Conservation (phyloP, 2,329 filamentous ascomycete species). For the Ophiostoma ulmi region DNA sequence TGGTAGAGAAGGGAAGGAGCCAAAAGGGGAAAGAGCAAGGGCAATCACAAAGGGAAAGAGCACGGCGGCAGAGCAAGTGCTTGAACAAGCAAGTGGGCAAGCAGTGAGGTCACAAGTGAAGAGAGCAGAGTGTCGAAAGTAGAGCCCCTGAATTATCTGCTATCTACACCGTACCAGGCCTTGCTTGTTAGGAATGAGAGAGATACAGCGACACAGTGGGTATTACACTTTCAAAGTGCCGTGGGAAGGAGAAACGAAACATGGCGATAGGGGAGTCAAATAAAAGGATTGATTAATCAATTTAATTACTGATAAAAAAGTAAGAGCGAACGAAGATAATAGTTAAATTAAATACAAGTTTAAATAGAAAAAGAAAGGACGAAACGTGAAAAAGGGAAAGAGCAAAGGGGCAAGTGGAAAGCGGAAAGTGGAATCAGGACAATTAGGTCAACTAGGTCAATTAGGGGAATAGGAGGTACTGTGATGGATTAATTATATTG, state of each 20-base stretch:
- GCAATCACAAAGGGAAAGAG: too few relatives aligned
- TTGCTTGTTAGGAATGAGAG: not conserved
- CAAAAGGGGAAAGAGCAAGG: not conserved
- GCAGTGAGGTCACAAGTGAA: not conserved
- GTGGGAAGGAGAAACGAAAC: not conserved
- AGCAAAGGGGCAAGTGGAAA: conserved; percentile 11
- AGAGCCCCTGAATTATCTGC: not conserved
- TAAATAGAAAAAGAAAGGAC: conserved; percentile 15
- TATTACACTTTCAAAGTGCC: not conserved
- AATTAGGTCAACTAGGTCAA: not conserved
- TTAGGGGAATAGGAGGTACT: not conserved
- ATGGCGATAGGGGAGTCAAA: not conserved
- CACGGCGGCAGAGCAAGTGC: too few relatives aligned
- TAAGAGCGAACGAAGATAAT: not conserved
- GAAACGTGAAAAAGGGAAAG: conserved; percentile 6
- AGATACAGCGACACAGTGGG: not conserved
- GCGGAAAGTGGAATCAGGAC: not conserved
- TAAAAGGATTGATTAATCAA: not conserved
- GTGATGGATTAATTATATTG: not conserved
- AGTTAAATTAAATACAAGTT: not conserved
- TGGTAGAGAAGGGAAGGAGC: not conserved
- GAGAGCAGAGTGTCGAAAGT: not conserved
- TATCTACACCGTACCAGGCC: not conserved
- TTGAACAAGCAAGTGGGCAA: not conserved
- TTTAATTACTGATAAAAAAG: not conserved